Evolutionary conservation across 805 yeast species (phyloP), one percentile per base, ranked within the genome.

Genomic region (Teunomyces stri): DNA sequence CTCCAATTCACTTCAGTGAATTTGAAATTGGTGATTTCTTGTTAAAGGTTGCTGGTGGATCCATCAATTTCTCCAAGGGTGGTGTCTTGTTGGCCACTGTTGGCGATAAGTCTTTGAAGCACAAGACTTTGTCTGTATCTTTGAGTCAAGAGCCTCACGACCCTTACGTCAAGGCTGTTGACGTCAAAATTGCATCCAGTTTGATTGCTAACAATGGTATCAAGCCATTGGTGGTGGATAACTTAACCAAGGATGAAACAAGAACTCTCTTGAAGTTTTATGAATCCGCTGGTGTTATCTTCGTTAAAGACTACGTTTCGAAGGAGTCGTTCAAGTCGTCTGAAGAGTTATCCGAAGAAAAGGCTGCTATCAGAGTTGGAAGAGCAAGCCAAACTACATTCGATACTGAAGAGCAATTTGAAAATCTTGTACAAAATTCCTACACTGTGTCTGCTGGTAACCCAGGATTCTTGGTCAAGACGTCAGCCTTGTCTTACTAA

Each of bases 51-150:
- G 65, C 80, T 18, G 66, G 79, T 38, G 94, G 90, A 16, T 72
- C 72, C 6, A 54, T 66, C 10, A 51, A 61, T 4, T 86, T 88
- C 56, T 50, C 63, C 11, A 74, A 75, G 43, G 92, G 96, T 56
- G 86, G 84, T 31, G 76, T 88, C 5, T 60, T 89, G 15, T 61
- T 84, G 40, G 78, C 94, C 12, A 82, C 83, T 33, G 75, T 85
- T 16, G 79, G 80, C n/a, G 79, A 78, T 60, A 70, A 69, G 42
- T 72, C 76, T 13, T 72, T 75, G 49, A 67, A 74, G 45, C 46
- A 39, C 18, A 53, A 50, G 46, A 86, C 95, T 3, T 68, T 87
- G 47, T 69, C 77, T 7, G 81, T 81, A 2, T 88, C 84, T 0
- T 65, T 87, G 31, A 82, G 82, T 1, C 66, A 76, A 44, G 65